Percentiles rank a stretch among this genome's conserved stretches.
Conservation (phyloP, 1,284 basidiomycete genomes). For the Moesziomyces antarcticus region DNA sequence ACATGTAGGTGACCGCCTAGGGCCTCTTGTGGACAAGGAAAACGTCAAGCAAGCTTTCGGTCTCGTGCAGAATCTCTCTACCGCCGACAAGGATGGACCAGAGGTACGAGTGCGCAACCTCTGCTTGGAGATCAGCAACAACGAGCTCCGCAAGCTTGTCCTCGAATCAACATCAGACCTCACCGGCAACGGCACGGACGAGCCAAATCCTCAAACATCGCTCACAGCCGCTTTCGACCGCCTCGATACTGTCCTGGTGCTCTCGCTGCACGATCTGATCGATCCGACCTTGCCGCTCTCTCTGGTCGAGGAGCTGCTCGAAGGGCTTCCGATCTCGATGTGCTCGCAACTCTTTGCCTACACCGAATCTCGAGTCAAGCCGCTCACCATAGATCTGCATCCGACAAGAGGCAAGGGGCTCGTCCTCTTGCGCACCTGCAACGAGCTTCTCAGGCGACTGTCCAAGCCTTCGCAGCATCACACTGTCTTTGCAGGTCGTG, state of each 20-base stretch:
- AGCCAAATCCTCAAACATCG: background rate
- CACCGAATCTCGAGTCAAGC: conserved; percentile 48
- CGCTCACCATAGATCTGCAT: conserved; percentile 72
- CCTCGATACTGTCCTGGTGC: conserved; percentile 47
- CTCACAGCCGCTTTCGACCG: conserved; percentile 31
- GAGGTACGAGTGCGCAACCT: conserved; percentile 33
- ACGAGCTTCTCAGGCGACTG: conserved; percentile 83
- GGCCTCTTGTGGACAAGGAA: conserved; percentile 8
- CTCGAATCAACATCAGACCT: conserved; percentile 24
- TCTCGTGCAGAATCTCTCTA: conserved; percentile 1
- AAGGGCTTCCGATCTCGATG: conserved; percentile 44
- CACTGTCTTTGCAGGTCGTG: conserved; percentile 86
- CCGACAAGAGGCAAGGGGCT: conserved; percentile 88
- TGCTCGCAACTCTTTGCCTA: conserved; percentile 58
- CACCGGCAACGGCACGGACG: background rate
- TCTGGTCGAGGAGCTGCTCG: conserved; percentile 56
- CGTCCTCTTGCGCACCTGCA: conserved; percentile 81
- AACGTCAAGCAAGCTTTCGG: conserved; percentile 18
- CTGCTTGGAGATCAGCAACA: conserved; percentile 46
- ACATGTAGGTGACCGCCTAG: conserved; percentile 13
- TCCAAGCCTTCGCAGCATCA: conserved; percentile 81
- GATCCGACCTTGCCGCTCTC: conserved; percentile 51
- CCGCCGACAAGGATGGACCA: conserved; percentile 16
- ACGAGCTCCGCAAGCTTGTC: conserved; percentile 42
- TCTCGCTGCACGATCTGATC: conserved; percentile 40